Conservation (phyloP, 768 basidiomycete species). For the Candolleomyces aberdarensis region DNA sequence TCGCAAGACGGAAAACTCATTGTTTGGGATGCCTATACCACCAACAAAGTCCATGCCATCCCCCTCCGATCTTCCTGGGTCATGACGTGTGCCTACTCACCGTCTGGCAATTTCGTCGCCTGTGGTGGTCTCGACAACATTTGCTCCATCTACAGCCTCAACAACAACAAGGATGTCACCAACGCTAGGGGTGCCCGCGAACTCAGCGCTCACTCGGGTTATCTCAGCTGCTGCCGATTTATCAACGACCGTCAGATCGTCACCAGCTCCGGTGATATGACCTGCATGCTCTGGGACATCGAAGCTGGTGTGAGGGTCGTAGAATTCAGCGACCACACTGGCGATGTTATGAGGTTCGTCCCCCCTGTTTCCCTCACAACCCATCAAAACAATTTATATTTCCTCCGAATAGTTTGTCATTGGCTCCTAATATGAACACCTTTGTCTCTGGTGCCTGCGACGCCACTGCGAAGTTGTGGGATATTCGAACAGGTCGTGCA, state of each 20-base stretch:
- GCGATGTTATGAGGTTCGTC: constrained; percentile 97
- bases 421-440: constrained; percentile 88
- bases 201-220: constrained; percentile 95
- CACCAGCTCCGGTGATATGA: constrained; percentile 98
- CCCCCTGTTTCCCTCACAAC: constrained; percentile 9
- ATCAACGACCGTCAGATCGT: constrained; percentile 99
- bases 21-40: constrained; percentile 99
- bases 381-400: constrained; percentile 9
- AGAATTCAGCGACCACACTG: constrained; percentile 99
- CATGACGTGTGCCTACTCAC: constrained; percentile 99
- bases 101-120: constrained; percentile 95
- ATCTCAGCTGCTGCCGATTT: constrained; percentile 97
- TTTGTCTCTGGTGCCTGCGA: constrained; percentile 99
- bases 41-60: constrained; percentile 99
- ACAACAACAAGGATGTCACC: constrained; percentile 67
- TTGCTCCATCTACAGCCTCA: constrained; percentile 95
- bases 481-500: constrained; percentile 95
- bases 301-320: constrained; percentile 97
- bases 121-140: constrained; percentile 99
- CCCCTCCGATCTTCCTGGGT: constrained; percentile 98
- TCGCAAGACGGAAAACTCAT: constrained; percentile 99
- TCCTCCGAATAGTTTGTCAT: constrained; percentile 65
- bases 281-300: constrained; percentile 99
- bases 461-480: constrained; percentile 98
- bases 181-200: constrained; percentile 89